A percentile compares a stretch with the other conserved stretches of the same genome.
Conservation (phyloP, 2,329 filamentous ascomycete genomes). For the Xylariaceae sp. region DNA sequence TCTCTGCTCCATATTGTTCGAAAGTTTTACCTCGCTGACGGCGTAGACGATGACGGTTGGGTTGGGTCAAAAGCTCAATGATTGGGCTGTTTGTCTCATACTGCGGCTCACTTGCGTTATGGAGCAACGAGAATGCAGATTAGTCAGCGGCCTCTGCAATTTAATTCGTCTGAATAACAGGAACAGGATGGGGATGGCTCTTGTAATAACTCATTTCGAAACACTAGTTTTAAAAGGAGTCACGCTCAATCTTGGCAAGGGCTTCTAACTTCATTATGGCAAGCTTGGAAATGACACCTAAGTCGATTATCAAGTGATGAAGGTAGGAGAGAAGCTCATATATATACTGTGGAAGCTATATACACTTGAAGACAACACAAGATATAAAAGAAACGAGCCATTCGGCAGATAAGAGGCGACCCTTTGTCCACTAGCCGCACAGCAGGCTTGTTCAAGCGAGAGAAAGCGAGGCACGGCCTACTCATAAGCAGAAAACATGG, state of each 20-base stretch:
- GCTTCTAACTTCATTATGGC: no score
- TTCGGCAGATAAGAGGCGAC: background rate
- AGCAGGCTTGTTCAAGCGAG: background rate
- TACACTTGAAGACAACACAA: conserved; percentile 35
- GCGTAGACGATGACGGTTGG: no score
- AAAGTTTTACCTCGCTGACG: background rate
- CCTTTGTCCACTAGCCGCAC: background rate
- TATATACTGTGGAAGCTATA: conserved; percentile 37
- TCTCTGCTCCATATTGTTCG: background rate
- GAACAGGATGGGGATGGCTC: no score
- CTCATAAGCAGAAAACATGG: conserved; percentile 3
- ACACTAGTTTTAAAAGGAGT: no score
- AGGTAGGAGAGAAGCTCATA: conserved; percentile 15
- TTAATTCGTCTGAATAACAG: no score
- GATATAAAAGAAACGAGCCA: conserved; percentile 10
- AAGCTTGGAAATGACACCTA: background rate
- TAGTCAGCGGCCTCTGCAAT: no score
- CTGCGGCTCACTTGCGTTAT: no score
- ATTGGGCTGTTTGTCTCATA: no score
- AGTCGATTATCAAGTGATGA: background rate
- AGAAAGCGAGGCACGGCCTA: background rate
- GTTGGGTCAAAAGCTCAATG: no score
- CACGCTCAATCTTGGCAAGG: no score
- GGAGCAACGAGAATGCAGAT: no score
- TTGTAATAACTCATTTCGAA: no score